A percentile compares a stretch with the other conserved stretches of the same genome.
Conservation (phyloP, 139 green algal genomes). For the Diplosphaera chodatii region DNA sequence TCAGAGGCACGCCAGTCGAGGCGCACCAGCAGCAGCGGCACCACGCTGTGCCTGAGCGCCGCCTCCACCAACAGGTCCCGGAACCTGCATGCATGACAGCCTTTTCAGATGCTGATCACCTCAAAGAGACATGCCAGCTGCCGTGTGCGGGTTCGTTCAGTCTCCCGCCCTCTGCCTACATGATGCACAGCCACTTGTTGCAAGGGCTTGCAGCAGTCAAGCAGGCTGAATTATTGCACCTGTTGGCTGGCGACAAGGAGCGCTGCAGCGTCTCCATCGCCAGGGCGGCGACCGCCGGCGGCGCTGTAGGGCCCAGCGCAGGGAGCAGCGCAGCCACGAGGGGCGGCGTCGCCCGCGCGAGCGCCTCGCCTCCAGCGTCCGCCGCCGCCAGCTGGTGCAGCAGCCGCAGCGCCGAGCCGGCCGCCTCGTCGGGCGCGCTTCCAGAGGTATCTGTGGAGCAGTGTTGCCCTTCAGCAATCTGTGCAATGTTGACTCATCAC, state of each 20-base stretch:
- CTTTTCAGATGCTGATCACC: too few species aligned
- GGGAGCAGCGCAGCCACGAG: slow-evolving; percentile 38
- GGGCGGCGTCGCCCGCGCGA: slow-evolving; percentile 39
- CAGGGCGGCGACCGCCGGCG: slow-evolving; percentile 33
- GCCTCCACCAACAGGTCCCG: slow-evolving; percentile 58
- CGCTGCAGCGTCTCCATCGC: slow-evolving; percentile 70
- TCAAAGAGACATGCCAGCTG: too few species aligned
- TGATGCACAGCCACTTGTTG: too few species aligned
- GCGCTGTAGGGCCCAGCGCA: slow-evolving; percentile 24
- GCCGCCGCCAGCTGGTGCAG: slow-evolving; percentile 61
- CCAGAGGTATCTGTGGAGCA: neutral
- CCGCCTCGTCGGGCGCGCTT: slow-evolving; percentile 36
- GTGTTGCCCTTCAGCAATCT: too few species aligned
- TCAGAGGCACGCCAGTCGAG: slow-evolving; percentile 65
- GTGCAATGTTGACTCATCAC: too few species aligned
- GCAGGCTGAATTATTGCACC: slow-evolving; percentile 13
- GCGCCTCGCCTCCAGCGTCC: slow-evolving; percentile 40
- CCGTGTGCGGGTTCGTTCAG: too few species aligned
- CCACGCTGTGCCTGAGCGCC: slow-evolving; percentile 37
- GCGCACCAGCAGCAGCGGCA: slow-evolving; percentile 45
- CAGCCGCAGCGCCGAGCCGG: slow-evolving; percentile 56
- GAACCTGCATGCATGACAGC: neutral
- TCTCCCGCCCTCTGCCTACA: too few species aligned
- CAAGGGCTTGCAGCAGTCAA: too few species aligned
- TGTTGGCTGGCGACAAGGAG: slow-evolving; percentile 43